These are phyloP conservation scores for Cardiospermum halicacabum DNA, from an alignment of 345 rosid genomes.

Conservation along the genomic window DNA sequence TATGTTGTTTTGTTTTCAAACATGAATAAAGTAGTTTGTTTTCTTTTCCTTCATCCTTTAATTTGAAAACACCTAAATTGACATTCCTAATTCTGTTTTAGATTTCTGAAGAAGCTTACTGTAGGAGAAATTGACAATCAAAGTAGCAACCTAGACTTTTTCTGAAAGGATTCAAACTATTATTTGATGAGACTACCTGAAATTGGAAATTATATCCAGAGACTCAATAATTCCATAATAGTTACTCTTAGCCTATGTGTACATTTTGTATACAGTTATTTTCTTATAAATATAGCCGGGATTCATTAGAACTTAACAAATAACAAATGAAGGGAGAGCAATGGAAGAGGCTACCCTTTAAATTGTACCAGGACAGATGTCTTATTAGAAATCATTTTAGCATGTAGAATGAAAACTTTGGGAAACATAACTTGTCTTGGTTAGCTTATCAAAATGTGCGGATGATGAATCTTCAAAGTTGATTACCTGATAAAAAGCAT, in stretches of 20 bases:
- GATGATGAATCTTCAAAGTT: not conserved
- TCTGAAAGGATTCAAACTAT: conserved; percentile 5
- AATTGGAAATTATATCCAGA: not conserved
- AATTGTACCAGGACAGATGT: not conserved
- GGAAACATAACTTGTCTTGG: not conserved
- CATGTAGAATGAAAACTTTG: not conserved
- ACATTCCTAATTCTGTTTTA: not conserved
- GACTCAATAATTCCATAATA: not conserved
- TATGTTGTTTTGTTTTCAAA: not conserved
- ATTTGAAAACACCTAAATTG: not conserved
- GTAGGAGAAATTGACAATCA: conserved; percentile 1
- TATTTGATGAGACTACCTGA: not conserved
- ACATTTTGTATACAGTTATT: too few species aligned
- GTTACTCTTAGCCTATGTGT: not conserved
- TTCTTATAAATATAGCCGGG: not conserved
- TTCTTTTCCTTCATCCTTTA: conserved; percentile 13
- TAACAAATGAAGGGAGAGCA: not conserved
- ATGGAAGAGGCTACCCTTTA: not conserved
- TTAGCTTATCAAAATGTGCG: not conserved
- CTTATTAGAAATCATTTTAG: not conserved
- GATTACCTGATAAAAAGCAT: not conserved
- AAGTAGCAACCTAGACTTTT: not conserved
- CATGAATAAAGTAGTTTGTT: conserved; percentile 6
- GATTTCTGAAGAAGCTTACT: not conserved
- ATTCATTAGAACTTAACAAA: not conserved